These are phyloP conservation scores for Cercospora sojina DNA, from an alignment of 2,329 filamentous ascomycete species.

Conservation along the genomic window DNA sequence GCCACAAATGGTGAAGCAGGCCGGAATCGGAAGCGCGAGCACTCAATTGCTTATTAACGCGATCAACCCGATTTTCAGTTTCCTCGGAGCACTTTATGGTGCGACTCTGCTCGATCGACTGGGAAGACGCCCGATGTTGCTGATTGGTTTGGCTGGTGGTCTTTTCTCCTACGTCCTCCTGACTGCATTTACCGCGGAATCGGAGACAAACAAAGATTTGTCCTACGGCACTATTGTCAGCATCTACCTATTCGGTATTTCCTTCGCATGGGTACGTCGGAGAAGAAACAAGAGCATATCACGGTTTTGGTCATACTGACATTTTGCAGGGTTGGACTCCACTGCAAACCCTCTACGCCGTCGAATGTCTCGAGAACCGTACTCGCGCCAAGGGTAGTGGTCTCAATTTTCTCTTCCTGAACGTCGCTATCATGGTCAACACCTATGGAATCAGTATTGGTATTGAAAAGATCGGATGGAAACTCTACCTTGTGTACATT, in stretches of 20 bases:
- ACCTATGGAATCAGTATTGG: slow-evolving; percentile 34
- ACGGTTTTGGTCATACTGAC: neutral
- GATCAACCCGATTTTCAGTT: slow-evolving; percentile 42
- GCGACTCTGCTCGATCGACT: slow-evolving; percentile 33
- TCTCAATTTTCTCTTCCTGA: slow-evolving; percentile 43
- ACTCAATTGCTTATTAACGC: slow-evolving; percentile 44
- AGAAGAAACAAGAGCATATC: neutral
- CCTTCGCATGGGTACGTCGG: slow-evolving; percentile 37
- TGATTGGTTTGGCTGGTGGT: slow-evolving; percentile 39
- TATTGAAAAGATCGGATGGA: slow-evolving; percentile 31
- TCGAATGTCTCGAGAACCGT: slow-evolving; percentile 42
- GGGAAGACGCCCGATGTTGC: slow-evolving; percentile 39
- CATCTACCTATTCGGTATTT: slow-evolving; percentile 44
- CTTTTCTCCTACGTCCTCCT: slow-evolving; percentile 40
- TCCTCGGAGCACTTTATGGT: slow-evolving; percentile 42
- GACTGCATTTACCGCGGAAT: slow-evolving; percentile 38
- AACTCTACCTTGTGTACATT: slow-evolving; percentile 32
- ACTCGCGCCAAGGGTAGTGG: slow-evolving; percentile 40
- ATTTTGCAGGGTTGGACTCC: slow-evolving; percentile 39
- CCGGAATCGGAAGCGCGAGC: slow-evolving; percentile 40
- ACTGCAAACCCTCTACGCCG: slow-evolving; percentile 42
- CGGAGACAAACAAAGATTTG: slow-evolving; percentile 25
- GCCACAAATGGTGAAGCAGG: slow-evolving; percentile 40
- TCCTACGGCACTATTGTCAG: slow-evolving; percentile 43
- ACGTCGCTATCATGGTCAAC: slow-evolving; percentile 47